These are phyloP conservation scores for Jaltomata sinuosa DNA, from an alignment of 257 asterid species.

Conservation along the genomic window DNA sequence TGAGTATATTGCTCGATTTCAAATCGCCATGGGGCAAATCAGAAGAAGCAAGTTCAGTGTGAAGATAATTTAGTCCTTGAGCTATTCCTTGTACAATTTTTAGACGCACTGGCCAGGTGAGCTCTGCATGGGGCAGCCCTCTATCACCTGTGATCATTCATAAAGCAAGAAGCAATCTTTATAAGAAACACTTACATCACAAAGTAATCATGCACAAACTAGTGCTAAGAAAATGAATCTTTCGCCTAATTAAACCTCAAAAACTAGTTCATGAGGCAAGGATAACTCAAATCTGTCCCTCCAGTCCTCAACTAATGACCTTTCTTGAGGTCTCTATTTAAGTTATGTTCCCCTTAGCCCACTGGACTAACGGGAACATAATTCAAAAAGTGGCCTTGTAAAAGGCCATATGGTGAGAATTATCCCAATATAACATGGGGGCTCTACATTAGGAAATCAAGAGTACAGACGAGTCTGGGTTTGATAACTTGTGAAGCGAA, in stretches of 20 bases:
- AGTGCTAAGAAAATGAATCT: neutral
- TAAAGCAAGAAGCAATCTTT: neutral
- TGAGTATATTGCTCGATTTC: constrained; percentile 71
- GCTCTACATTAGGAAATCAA: neutral
- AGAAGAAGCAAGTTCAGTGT: constrained; percentile 29
- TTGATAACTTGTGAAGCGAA: neutral
- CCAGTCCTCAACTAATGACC: neutral
- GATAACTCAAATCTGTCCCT: neutral
- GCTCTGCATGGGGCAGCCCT: constrained; percentile 32
- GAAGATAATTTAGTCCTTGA: constrained; percentile 50
- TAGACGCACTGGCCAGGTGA: constrained; percentile 50
- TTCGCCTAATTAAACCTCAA: neutral
- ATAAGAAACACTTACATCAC: neutral
- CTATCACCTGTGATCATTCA: constrained; percentile 37
- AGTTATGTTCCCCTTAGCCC: too few species aligned
- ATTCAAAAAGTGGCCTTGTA: neutral
- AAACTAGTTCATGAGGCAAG: neutral
- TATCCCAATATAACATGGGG: neutral
- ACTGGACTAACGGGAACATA: too few species aligned
- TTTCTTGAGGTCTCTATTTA: neutral
- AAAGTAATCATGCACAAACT: neutral
- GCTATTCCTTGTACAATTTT: constrained; percentile 64
- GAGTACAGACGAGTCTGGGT: neutral
- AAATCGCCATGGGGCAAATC: constrained; percentile 79
- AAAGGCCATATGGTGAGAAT: neutral